Evolutionary conservation across 306 rosid species (phyloP).

Genomic region (Pterocarpus macrocarpus): DNA sequence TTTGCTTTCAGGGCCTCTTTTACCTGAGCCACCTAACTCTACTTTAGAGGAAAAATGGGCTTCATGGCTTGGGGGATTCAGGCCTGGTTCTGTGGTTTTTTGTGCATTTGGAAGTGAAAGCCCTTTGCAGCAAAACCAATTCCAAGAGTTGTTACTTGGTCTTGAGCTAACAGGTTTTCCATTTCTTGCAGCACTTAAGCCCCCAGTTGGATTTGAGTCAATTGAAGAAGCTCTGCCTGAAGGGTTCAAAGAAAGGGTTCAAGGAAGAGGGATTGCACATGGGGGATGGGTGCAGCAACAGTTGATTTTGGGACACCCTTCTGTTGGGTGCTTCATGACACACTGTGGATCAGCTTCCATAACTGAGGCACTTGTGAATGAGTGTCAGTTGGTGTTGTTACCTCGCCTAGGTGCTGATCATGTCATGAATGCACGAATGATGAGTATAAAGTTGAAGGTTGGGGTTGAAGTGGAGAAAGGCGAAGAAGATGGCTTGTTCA

Average conservation of each 20-base stretch:
- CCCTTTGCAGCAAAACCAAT: conserved; percentile 10
- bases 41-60: conserved; percentile 39
- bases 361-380: conserved; percentile 57
- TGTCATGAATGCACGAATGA: conserved; percentile 50
- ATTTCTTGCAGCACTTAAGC: conserved; percentile 42
- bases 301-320: conserved; percentile 59
- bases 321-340: conserved; percentile 78
- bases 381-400: conserved; percentile 62
- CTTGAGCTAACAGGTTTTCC: conserved; percentile 48
- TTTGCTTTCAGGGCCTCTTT: conserved; percentile 49
- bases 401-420: conserved; percentile 52
- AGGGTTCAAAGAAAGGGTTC: conserved; percentile 47
- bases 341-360: conserved; percentile 76
- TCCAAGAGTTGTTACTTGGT: conserved; percentile 47
- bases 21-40: conserved; percentile 41
- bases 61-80: conserved; percentile 41
- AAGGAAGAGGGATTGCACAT: conserved; percentile 49
- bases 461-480: conserved; percentile 71
- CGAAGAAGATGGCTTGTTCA: conserved; percentile 64
- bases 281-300: conserved; percentile 79
- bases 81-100: conserved; percentile 27
- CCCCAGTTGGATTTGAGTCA: conserved; percentile 44
- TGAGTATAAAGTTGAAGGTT: conserved; percentile 36
- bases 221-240: conserved; percentile 48
- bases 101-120: conserved; percentile 52